Percentiles rank a stretch among this genome's conserved stretches.
These are phyloP conservation scores for Solanum sejunctum DNA, from an alignment of 257 asterid genomes.

Conservation along the genomic window DNA sequence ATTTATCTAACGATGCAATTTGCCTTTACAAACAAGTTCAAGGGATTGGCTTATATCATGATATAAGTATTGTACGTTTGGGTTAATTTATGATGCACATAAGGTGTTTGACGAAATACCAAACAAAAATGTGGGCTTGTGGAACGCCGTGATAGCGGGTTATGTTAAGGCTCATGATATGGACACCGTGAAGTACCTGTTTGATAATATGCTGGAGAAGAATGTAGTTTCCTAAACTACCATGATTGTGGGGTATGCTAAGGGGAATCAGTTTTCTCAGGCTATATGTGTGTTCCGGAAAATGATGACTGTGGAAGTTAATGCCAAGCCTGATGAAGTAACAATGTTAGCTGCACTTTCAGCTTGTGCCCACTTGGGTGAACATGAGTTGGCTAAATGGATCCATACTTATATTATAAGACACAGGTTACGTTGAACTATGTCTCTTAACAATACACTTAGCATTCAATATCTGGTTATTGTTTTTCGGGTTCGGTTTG, in stretches of 20 bases:
- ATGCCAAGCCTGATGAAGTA: slow-evolving; percentile 3
- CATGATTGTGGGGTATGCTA: neutral
- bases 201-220: neutral
- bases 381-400: neutral
- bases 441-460: slow-evolving; percentile 5
- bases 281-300: neutral
- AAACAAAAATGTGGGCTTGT: neutral
- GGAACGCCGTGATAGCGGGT: neutral
- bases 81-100: slow-evolving; percentile 1
- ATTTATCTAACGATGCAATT: neutral
- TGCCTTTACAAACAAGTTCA: neutral
- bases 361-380: slow-evolving; percentile 12
- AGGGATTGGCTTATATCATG: neutral
- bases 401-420: neutral
- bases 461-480: neutral
- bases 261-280: neutral
- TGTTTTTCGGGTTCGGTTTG: too few species aligned
- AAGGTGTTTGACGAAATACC: neutral
- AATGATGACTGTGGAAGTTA: neutral
- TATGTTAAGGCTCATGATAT: slow-evolving; percentile 1
- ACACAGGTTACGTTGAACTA: neutral
- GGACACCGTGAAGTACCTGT: neutral
- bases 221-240: slow-evolving; percentile 7
- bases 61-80: neutral
- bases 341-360: slow-evolving; percentile 1